Conservation (phyloP, 148 eudicot genomes). For the Chenopodium quinoa region DNA sequence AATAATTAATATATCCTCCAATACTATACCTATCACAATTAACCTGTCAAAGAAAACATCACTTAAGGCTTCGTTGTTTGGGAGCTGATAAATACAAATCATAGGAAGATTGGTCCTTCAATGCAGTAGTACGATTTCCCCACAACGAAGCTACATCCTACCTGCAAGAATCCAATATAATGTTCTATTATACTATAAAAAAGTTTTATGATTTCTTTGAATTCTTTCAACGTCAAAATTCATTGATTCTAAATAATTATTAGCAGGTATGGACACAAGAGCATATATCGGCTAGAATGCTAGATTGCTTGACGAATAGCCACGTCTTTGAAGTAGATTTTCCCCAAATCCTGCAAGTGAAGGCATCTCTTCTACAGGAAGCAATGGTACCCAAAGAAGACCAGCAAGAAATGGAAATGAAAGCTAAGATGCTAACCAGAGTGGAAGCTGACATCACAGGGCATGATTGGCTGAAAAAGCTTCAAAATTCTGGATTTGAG, state of each 20-base stretch:
- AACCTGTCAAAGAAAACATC: neutral
- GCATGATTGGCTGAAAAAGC: constrained; percentile 71
- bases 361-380: constrained; percentile 65
- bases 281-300: constrained; percentile 65
- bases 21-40: neutral
- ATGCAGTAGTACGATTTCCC: neutral
- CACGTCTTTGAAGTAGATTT: constrained; percentile 82
- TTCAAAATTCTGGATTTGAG: constrained; percentile 64
- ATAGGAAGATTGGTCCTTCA: neutral
- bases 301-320: constrained; percentile 67
- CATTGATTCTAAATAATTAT: neutral
- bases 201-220: neutral
- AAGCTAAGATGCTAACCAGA: constrained; percentile 66
- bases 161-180: neutral
- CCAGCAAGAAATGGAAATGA: constrained; percentile 33
- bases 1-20: neutral
- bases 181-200: neutral
- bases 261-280: constrained; percentile 92
- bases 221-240: neutral
- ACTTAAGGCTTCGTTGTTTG: neutral
- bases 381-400: constrained; percentile 46
- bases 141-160: neutral
- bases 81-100: neutral
- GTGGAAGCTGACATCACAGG: constrained; percentile 74
- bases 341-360: constrained; percentile 75